Conservation (phyloP, 371 early-diverging fungal species). For the Massospora cicadina region DNA sequence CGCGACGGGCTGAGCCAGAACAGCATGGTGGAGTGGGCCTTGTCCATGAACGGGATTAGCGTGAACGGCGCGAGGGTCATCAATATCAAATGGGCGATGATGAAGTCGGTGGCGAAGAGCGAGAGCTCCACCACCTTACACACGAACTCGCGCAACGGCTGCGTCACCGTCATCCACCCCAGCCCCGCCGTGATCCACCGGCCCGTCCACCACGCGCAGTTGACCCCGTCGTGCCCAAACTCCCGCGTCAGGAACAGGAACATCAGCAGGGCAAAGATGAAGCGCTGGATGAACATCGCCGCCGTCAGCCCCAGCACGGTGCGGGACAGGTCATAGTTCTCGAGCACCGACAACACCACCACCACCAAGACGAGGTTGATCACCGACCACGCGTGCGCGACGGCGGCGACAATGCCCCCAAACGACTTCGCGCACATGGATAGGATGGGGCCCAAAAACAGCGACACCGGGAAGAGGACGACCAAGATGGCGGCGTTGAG, state of each 20-base stretch:
- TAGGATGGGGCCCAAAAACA: slow-evolving; percentile 43
- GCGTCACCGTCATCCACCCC: slow-evolving; percentile 45
- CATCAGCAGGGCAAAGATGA: slow-evolving; percentile 43
- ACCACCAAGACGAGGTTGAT: slow-evolving; percentile 36
- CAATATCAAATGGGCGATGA: slow-evolving; percentile 50
- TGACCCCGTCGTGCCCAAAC: slow-evolving; percentile 61
- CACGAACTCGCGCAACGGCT: slow-evolving; percentile 57
- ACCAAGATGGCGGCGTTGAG: slow-evolving; percentile 49
- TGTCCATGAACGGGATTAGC: slow-evolving; percentile 52
- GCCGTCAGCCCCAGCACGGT: slow-evolving; percentile 44
- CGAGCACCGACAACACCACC: slow-evolving; percentile 44
- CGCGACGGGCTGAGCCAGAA: slow-evolving; percentile 69
- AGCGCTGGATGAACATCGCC: slow-evolving; percentile 37
- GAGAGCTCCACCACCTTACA: slow-evolving; percentile 79
- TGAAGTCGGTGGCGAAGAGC: slow-evolving; percentile 61
- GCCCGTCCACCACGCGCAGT: slow-evolving; percentile 83
- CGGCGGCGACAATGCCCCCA: slow-evolving; percentile 47
- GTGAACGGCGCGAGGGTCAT: slow-evolving; percentile 50
- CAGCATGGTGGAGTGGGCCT: slow-evolving; percentile 64
- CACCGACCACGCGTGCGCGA: slow-evolving; percentile 47
- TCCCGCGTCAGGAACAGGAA: slow-evolving; percentile 58
- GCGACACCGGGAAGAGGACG: slow-evolving; percentile 48
- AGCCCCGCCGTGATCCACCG: slow-evolving; percentile 65
- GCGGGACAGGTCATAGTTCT: slow-evolving; percentile 36
- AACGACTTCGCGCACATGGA: slow-evolving; percentile 42